A percentile compares a stretch with the other conserved stretches of the same genome.
Evolutionary conservation across 768 basidiomycete genomes (phyloP).

Genomic region (Suillus fuscotomentosus): DNA sequence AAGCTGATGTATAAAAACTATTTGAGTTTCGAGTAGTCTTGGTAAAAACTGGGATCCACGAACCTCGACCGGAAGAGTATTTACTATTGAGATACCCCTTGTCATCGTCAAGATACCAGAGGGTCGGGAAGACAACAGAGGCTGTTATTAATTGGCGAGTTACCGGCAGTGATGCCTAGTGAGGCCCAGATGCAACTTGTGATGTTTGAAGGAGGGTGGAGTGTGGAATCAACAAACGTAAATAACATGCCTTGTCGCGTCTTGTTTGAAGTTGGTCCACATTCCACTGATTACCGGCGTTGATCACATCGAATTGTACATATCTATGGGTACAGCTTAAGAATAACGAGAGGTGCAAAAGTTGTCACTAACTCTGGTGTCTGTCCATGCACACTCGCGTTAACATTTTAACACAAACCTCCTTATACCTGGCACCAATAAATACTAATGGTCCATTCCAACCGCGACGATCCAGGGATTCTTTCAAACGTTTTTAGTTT

Average conservation of each 20-base stretch:
- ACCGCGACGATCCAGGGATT: conserved; percentile 32
- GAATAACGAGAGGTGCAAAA: too few relatives aligned
- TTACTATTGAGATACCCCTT: conserved; percentile 14
- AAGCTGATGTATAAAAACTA: conserved; percentile 46
- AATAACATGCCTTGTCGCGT: conserved; percentile 16
- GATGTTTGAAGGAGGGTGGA: too few relatives aligned
- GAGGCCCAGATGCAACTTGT: too few relatives aligned
- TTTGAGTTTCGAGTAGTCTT: neutral
- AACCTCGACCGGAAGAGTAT: conserved; percentile 36
- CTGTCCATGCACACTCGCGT: too few relatives aligned
- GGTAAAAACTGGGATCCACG: neutral
- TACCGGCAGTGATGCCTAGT: too few relatives aligned
- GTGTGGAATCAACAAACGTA: conserved; percentile 12
- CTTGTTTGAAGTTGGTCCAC: conserved; percentile 10
- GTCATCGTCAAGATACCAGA: neutral
- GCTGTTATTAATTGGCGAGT: too few relatives aligned
- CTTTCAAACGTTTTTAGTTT: conserved; percentile 66
- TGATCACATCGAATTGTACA: too few relatives aligned
- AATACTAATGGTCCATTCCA: neutral
- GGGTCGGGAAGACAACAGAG: neutral
- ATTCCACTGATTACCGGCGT: too few relatives aligned
- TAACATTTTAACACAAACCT: too few relatives aligned
- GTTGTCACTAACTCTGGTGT: too few relatives aligned
- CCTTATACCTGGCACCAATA: too few relatives aligned
- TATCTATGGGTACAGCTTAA: too few relatives aligned